Evolutionary conservation across 2,329 filamentous ascomycete species (phyloP), one percentile per base, ranked within the genome.

Genomic region (Pestalotiopsis sp.): DNA sequence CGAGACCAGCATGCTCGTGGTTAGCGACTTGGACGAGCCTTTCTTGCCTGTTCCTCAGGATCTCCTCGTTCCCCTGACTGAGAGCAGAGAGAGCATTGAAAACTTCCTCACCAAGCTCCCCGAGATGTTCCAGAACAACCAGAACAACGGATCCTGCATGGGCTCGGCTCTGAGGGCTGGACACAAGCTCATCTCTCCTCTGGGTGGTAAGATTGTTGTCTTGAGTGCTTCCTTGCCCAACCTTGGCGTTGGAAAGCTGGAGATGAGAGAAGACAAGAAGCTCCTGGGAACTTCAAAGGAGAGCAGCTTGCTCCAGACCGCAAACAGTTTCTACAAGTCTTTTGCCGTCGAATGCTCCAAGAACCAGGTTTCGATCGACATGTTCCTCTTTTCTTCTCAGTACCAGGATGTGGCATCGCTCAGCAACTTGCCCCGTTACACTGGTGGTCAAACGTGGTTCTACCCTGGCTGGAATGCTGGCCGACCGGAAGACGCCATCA

Each of bases 291-390:
- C 96, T 1, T 94, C 92, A 73, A 98, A 98, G 81, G 96, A 99
- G 80, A 94, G 89, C 72, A 86, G 88, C 70, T 87, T 99, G 39
- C 84, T 99, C 66, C 95, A 98, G 80, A 98, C 96, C 0, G 93
- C 90, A 56, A 98, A 94, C 83, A 94, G 93, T 77, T 99, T 98
- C 82, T 99, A 98, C 87, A 99, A 99, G 86, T 97, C 93, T 76
- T 99, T 99, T 77, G 96, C 96, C 0, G 96, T 99, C 3, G 96
- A 99, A 79, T 99, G 96, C 82, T 98, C 95, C 49, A 99, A 99
- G 85, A 97, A 97, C 74, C 96, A 99, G 81, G 96, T 99, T 36
- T 98, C 95, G 0, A 94, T 99, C 73, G 95, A 98, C 80, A 98
- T 98, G 95, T 98, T 98, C 85, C 85, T 98, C 64, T 98, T 97